Base-by-base conservation (phyloP, 73 alveolate species). In the Blepharisma japonicum region DNA sequence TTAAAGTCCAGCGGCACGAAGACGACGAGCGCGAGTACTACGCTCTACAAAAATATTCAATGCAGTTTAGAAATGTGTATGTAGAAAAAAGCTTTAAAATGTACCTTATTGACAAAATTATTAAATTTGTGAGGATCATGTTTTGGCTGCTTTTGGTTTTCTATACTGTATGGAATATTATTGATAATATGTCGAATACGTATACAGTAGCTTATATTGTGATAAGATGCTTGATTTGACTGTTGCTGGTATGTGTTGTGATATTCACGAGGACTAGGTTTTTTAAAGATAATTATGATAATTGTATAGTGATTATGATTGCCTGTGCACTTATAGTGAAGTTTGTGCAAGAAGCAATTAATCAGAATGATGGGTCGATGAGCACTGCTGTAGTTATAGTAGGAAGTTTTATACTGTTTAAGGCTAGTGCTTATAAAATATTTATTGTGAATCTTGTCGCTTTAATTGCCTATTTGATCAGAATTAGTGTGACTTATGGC, bases 291-390 rank as follows among this genome's bases (percentile, higher is more conserved):
- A 14, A 45, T 48, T 70, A 70, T 45, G 68, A 70, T 11, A n/a
- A 9, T 70, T 38, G 27, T 11, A 70, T 70, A 23, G 27, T 70
- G 14, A 38, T 70, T 7, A 54, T 70, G 32, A 39, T 47, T 45
- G n/a, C 46, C 4, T 70, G 83, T 25, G 80, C 55, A 39, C 11
- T 70, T 18, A 45, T 18, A 7, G 80, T 45, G 9, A 70, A 70
- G 27, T 14, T 70, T 45, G 80, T 54, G 14, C n/a, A 14, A 25
- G 80, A 70, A 47, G 27, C 27, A 2, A 14, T 39, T n/a, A 45
- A 70, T 6, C 39, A 14, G 45, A 70, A 45, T 5, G 80, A 70
- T 70, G 80, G 80, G 56, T 39, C 80, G 25, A 70, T 70, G 80
- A 47, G 68, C 61, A 14, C 80, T 0, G 56, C 80, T 39, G 18